phyloP scores from a whole-genome alignment of 176 grass and related monocot genomes.

The Dendrocalamus sinicus region DNA sequence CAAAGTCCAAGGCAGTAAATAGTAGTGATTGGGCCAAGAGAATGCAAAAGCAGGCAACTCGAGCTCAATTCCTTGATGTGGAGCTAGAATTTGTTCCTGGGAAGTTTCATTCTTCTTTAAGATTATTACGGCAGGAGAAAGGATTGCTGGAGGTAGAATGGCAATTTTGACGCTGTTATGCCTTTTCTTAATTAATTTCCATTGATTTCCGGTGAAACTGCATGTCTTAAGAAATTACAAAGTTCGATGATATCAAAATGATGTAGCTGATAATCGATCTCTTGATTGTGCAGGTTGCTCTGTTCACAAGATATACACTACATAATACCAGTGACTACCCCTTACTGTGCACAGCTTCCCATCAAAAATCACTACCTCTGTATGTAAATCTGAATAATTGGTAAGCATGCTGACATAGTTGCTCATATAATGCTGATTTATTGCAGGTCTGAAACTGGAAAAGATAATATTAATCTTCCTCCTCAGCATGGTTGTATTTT shows the following conservation, averaged over 20 bases:
- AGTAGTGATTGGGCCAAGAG: conserved; percentile 70
- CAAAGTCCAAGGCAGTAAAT: conserved; percentile 70
- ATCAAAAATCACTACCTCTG: conserved; percentile 54
- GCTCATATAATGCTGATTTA: conserved; percentile 44
- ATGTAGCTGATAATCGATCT: conserved; percentile 41
- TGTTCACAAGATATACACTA: conserved; percentile 81
- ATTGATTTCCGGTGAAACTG: conserved; percentile 32
- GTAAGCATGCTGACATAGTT: conserved; percentile 42
- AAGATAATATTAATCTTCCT: conserved; percentile 42
- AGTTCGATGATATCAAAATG: conserved; percentile 15
- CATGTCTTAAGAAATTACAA: conserved; percentile 29
- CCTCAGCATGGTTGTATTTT: conserved; percentile 73
- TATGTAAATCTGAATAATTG: conserved; percentile 52
- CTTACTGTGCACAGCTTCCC: conserved; percentile 64
- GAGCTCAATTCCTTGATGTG: conserved; percentile 75
- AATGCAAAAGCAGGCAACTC: conserved; percentile 66
- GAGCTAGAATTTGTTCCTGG: conserved; percentile 73
- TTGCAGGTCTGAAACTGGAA: conserved; percentile 66
- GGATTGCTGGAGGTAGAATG: conserved; percentile 77
- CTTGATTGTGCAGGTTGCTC: conserved; percentile 59
- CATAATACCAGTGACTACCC: conserved; percentile 65
- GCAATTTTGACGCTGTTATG: neutral
- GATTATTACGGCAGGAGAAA: conserved; percentile 72
- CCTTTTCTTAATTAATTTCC: conserved; percentile 11
- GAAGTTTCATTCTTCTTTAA: conserved; percentile 71